These are phyloP conservation scores for Lyophyllum atratum DNA, from an alignment of 768 basidiomycete species.

Conservation along the genomic window DNA sequence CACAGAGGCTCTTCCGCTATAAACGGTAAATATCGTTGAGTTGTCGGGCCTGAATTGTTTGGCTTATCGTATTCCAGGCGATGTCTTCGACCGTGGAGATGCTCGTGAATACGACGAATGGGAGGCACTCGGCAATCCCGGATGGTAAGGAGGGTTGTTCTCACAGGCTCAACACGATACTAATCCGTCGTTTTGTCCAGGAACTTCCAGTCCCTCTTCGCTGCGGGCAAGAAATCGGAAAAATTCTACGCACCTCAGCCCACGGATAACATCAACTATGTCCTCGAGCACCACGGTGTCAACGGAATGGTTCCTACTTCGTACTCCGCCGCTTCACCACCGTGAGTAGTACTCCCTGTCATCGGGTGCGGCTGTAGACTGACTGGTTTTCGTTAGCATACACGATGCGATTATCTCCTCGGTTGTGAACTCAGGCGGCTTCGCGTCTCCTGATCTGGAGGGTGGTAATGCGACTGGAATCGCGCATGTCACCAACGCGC, in stretches of 20 bases:
- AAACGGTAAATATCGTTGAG: not conserved
- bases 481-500: constrained; percentile 1
- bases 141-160: not conserved
- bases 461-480: not conserved
- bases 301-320: not conserved
- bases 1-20: not conserved
- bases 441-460: not conserved
- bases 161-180: not conserved
- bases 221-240: not conserved
- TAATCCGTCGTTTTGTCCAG: not conserved
- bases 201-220: not conserved
- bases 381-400: not conserved
- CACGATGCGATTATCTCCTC: not conserved
- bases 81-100: not conserved
- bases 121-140: not conserved
- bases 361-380: not conserved
- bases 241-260: not conserved
- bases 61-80: not conserved
- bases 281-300: not conserved
- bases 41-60: not conserved
- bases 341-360: not conserved
- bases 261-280: constrained; percentile 1
- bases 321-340: not conserved
- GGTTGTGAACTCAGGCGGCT: not conserved
- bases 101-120: not conserved